Evolutionary conservation across 768 basidiomycete genomes (phyloP).

Genomic region (Lentinula detonsa): DNA sequence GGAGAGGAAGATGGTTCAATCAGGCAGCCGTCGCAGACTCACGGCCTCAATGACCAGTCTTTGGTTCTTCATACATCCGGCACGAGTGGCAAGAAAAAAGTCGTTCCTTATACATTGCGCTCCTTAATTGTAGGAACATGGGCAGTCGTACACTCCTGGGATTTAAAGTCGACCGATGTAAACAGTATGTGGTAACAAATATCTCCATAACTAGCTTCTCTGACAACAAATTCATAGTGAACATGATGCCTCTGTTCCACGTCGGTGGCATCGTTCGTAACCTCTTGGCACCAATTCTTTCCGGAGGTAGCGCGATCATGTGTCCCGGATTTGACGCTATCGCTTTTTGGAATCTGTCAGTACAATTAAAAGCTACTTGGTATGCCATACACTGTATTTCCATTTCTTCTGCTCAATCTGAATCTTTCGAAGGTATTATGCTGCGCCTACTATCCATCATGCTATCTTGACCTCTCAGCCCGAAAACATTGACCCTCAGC

Average conservation of each 20-base stretch:
- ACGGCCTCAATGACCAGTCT: conserved; percentile 38
- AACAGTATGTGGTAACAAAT: conserved; percentile 29
- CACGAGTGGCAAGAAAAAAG: conserved; percentile 51
- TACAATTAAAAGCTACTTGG: conserved; percentile 40
- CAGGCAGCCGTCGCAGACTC: conserved; percentile 21
- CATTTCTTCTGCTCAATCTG: conserved; percentile 6
- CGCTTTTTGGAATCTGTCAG: conserved; percentile 40
- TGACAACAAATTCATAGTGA: conserved; percentile 20
- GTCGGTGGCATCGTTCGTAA: conserved; percentile 58
- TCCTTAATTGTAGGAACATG: conserved; percentile 38
- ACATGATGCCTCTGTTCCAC: conserved; percentile 55
- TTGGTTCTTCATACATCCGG: conserved; percentile 57
- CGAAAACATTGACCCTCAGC: conserved; percentile 20
- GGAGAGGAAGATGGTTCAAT: conserved; percentile 11
- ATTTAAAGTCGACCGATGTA: conserved; percentile 30
- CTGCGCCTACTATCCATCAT: conserved; percentile 44
- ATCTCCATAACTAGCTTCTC: background rate
- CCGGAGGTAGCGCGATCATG: conserved; percentile 50
- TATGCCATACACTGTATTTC: conserved; percentile 20
- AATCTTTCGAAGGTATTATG: conserved; percentile 35
- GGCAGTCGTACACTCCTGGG: conserved; percentile 38
- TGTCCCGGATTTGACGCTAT: conserved; percentile 48
- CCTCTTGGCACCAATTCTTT: conserved; percentile 49
- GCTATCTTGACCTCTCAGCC: conserved; percentile 37
- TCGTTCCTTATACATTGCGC: conserved; percentile 37